Base-by-base conservation (phyloP, 345 rosid genomes). In the Turritis glabra region DNA sequence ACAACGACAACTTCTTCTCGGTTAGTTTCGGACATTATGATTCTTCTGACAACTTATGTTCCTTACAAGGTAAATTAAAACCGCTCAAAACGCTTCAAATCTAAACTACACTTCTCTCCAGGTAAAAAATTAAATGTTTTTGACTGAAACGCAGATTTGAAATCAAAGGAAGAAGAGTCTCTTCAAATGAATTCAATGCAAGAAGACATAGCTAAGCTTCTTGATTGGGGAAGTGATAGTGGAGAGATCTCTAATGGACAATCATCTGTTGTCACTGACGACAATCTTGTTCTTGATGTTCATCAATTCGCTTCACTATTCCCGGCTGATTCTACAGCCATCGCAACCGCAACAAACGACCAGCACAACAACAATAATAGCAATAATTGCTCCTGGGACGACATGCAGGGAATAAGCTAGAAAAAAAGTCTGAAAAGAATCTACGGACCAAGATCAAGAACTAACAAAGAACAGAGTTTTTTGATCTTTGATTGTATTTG, bases 281-380 rank as follows among this genome's bases (percentile, higher is more conserved):
- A 85, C 15, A 79, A 86, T 63, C 75, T 78, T 43, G 89, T 85
- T 33, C 81, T 82, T 27, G 86, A 88, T 15, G 77, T 84, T 87
- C 96, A 87, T 72, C 93, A 85, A 5, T 55, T 86, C 14, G 87
- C 86, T 65, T 89, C 87, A 30, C 15, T 85, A 26, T 79, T 85
- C 50, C 86, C 86, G 0, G 64, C 52, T 11, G 87, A 74, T 66
- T 63, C 84, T 27, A 66, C 80, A 41, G 17, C 81, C 4, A 64
- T 46, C n/a, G 23, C 62, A 30, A 32, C 64, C 30, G 47, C 44
- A 32, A 29, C 51, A 58, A 58, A 71, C 33, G 14, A 77, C 11
- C 67, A 77, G 22, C 67, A 71, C 5, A 47, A 72, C 5, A 37
- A 72, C 19, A 79, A 72, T 30, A 82, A 63, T 38, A 69, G 40